Base-by-base conservation (phyloP, 306 rosid species). In the Cotoneaster glaucophyllus region DNA sequence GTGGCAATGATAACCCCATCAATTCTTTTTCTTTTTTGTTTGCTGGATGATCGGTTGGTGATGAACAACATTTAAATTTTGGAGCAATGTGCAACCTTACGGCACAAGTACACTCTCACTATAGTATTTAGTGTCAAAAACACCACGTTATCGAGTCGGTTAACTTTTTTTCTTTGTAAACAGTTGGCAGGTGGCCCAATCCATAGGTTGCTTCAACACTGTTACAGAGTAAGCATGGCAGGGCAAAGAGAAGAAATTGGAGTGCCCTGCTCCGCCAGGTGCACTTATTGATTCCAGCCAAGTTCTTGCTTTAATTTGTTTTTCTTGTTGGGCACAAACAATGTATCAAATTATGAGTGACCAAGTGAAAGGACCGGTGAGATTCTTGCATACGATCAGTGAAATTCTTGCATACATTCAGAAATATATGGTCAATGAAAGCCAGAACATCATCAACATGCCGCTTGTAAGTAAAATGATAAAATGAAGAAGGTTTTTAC, bases 1-100 rank as follows among this genome's bases (percentile, higher is more conserved):
- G 80, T 81, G 82, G 81, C 81, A 90, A 90, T 93, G 83, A 89
- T 87, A 79, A 73, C 18, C 84, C 78, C 71, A 66, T 79, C 76
- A 63, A 78, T 31, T 73, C 48, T 41, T 48, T 61, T 69, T 53
- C 31, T 64, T 54, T 71, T 45, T 44, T 76, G 69, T 44, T 48
- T 71, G 80, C 79, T 86, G 74, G 70, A 69, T 82, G 69, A 82
- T 75, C 73, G 81, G 59, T 79, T 44, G 77, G 66, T 77, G 39
- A 32, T 73, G 39, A 74, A 28, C 54, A 64, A 53, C 29, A 53
- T 21, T 34, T 75, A 13, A 65, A 72, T 5, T 6, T 34, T 1
- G 39, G 39, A 7, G 1, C 39, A 34, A 34, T 34, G 1, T 34
- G 39, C 39, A 34, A 34, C 6, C 9, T 1, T 2, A 34, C 1